These are phyloP conservation scores for Kregervanrija delftensis DNA, from an alignment of 805 yeast genomes.

Conservation along the genomic window DNA sequence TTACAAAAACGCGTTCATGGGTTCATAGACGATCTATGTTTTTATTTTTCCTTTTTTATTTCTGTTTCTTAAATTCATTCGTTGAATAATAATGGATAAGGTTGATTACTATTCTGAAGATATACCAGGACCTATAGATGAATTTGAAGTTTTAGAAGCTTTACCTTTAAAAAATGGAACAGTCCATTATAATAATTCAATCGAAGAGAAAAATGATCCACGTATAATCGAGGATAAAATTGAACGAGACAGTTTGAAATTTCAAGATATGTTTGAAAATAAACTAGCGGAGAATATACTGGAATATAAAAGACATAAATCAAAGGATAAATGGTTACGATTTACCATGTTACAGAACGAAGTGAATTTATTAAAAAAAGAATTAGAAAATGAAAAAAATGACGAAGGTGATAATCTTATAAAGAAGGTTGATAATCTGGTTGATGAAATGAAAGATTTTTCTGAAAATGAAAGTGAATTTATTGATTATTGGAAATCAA, in stretches of 20 bases:
- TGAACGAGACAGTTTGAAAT: background rate
- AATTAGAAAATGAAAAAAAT: conserved; percentile 5
- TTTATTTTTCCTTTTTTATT: too few species aligned
- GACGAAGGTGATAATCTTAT: background rate
- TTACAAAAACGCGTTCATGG: too few species aligned
- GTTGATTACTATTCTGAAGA: conserved; percentile 24
- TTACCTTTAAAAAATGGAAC: conserved; percentile 1
- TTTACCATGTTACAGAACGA: conserved; percentile 9
- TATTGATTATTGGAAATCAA: conserved; percentile 8
- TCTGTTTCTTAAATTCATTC: too few species aligned
- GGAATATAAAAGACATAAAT: background rate
- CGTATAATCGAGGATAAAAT: background rate
- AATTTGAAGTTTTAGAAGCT: conserved; percentile 18
- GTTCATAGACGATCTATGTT: too few species aligned
- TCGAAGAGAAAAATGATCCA: background rate
- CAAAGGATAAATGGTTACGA: conserved; percentile 4
- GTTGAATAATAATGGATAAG: background rate
- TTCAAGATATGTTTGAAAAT: conserved; percentile 4
- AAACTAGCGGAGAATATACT: conserved; percentile 1
- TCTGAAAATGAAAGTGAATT: conserved; percentile 1
- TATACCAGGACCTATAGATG: conserved; percentile 12
- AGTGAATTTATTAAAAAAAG: conserved; percentile 7
- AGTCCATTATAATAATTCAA: background rate
- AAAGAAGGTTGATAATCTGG: conserved; percentile 2
- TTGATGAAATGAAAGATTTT: conserved; percentile 2